Evolutionary conservation across 345 rosid genomes (phyloP).

Genomic region (Microcos paniculata): DNA sequence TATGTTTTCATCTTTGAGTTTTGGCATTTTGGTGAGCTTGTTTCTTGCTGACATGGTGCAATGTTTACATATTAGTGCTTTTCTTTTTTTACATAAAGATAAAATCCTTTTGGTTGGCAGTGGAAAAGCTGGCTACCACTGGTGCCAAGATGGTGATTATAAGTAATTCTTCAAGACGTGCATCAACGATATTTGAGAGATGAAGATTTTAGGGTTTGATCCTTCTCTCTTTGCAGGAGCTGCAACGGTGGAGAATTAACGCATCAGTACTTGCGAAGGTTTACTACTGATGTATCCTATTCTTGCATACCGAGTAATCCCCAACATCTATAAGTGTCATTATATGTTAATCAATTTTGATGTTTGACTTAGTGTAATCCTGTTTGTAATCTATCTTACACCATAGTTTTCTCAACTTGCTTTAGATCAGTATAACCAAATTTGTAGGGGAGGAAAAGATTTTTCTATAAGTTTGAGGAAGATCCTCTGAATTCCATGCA

Average conservation of each 20-base stretch:
- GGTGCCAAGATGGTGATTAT: slow-evolving; percentile 81
- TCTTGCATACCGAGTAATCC: not conserved
- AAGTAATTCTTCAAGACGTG: slow-evolving; percentile 93
- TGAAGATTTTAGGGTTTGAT: slow-evolving; percentile 86
- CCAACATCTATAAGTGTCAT: not conserved
- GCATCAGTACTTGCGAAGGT: slow-evolving; percentile 79
- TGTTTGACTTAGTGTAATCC: not conserved
- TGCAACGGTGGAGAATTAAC: slow-evolving; percentile 89
- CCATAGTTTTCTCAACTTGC: not conserved
- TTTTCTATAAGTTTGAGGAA: not conserved
- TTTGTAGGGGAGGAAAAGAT: not conserved
- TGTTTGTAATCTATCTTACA: not conserved
- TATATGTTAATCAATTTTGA: not conserved
- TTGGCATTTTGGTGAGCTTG: slow-evolving; percentile 12
- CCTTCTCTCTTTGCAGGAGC: slow-evolving; percentile 87
- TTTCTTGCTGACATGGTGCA: not conserved
- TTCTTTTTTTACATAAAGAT: slow-evolving; percentile 10
- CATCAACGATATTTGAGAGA: slow-evolving; percentile 71
- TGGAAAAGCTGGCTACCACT: slow-evolving; percentile 68
- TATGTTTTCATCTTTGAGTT: slow-evolving; percentile 42
- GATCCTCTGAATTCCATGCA: not conserved
- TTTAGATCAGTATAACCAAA: not conserved
- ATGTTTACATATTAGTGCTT: not conserved
- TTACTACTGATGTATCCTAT: slow-evolving; percentile 1
- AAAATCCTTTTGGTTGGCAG: slow-evolving; percentile 39